phyloP scores from a whole-genome alignment of 768 basidiomycete species.

The Naematelia encephala region DNA sequence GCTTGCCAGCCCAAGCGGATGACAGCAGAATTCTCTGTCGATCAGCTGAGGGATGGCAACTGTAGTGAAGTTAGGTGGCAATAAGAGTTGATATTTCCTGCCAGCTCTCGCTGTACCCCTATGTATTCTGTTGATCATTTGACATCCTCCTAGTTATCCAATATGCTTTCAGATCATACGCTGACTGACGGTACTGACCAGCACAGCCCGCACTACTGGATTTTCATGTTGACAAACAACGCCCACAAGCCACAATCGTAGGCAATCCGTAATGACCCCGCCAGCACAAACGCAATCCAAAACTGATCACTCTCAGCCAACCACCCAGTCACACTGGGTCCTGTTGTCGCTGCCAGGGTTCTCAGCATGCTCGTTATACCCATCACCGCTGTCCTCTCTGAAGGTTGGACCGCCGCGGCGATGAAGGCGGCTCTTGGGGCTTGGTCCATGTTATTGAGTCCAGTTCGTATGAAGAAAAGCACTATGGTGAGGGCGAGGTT shows the following conservation, averaged over 20 bases:
- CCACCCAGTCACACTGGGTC: conserved; percentile 32
- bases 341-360: conserved; percentile 27
- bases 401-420: conserved; percentile 23
- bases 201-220: conserved; percentile 10
- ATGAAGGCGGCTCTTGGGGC: conserved; percentile 41
- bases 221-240: conserved; percentile 27
- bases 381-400: conserved; percentile 36
- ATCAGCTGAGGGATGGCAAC: too few species aligned
- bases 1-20: too few species aligned
- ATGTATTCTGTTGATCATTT: too few species aligned
- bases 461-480: conserved; percentile 28
- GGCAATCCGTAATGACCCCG: conserved; percentile 22
- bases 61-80: too few species aligned
- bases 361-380: conserved; percentile 32
- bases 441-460: conserved; percentile 38
- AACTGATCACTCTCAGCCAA: conserved; percentile 23
- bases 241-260: conserved; percentile 40
- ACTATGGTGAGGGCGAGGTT: conserved; percentile 21
- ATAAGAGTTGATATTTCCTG: too few species aligned
- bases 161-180: too few species aligned
- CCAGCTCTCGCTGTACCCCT: too few species aligned
- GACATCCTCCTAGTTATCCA: too few species aligned
- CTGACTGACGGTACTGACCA: too few species aligned
- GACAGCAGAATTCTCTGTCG: too few species aligned
- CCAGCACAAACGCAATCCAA: conserved; percentile 35